Evolutionary conservation across 768 basidiomycete genomes (phyloP).

Genomic region (Lentinula aciculospora): DNA sequence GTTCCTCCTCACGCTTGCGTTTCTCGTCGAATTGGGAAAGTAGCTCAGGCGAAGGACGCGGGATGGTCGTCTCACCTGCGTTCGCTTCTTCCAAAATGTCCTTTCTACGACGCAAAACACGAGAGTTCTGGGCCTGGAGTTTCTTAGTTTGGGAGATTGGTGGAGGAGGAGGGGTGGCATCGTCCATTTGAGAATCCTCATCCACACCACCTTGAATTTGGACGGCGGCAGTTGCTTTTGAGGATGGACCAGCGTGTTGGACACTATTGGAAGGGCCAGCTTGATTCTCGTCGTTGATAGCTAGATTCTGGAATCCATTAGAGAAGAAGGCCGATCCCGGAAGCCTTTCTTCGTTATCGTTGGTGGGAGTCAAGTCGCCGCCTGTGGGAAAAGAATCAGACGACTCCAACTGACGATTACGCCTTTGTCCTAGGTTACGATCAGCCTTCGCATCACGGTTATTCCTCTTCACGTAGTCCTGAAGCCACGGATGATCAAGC

Average conservation of each 20-base stretch:
- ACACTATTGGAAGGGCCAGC: not conserved
- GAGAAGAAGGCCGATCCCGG: constrained; percentile 10
- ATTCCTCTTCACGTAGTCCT: constrained; percentile 4
- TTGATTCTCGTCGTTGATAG: not conserved
- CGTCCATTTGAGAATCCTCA: not conserved
- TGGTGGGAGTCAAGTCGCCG: constrained; percentile 14
- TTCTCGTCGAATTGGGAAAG: constrained; percentile 18
- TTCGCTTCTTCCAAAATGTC: constrained; percentile 41
- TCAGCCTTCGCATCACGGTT: not conserved
- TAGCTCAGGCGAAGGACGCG: constrained; percentile 57
- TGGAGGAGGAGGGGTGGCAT: constrained; percentile 1
- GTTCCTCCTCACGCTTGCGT: not conserved
- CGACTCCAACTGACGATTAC: not conserved
- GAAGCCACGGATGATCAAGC: constrained; percentile 74
- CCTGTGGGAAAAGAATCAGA: constrained; percentile 10
- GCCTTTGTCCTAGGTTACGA: not conserved
- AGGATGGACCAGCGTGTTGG: not conserved
- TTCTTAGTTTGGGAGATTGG: not conserved
- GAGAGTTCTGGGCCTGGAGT: not conserved
- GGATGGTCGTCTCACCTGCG: constrained; percentile 31
- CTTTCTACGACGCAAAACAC: constrained; percentile 38
- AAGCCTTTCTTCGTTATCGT: constrained; percentile 15
- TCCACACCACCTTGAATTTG: not conserved
- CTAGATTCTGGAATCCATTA: constrained; percentile 11
- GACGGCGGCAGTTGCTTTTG: not conserved